phyloP scores from a whole-genome alignment of 345 rosid genomes.

The Moringa oleifera region DNA sequence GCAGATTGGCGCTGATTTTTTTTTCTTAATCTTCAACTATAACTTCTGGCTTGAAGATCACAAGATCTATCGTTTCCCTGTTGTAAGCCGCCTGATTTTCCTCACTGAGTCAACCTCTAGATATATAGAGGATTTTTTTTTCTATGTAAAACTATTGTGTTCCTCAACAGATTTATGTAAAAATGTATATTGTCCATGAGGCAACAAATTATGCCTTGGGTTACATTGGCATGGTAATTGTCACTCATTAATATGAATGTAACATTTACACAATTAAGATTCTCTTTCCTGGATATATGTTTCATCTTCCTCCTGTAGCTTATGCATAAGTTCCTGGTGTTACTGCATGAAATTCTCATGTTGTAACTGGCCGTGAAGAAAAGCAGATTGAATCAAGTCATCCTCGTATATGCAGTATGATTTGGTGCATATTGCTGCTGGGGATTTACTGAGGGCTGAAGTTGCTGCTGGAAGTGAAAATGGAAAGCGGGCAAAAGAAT shows the following conservation, averaged over 20 bases:
- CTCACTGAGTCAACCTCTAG: too few relatives aligned
- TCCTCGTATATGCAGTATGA: constrained; percentile 67
- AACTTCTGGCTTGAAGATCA: too few relatives aligned
- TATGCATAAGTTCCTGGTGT: constrained; percentile 1
- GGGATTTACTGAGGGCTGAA: constrained; percentile 81
- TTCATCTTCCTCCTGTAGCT: background rate
- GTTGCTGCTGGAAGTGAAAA: constrained; percentile 78
- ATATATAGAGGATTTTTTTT: too few relatives aligned
- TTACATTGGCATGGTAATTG: constrained; percentile 3
- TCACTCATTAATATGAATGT: background rate
- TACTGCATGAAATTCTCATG: constrained; percentile 12
- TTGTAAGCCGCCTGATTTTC: too few relatives aligned
- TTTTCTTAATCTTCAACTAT: too few relatives aligned
- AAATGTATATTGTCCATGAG: background rate
- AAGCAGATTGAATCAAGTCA: constrained; percentile 22
- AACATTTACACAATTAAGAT: background rate
- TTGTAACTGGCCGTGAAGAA: constrained; percentile 8
- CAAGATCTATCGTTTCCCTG: too few relatives aligned
- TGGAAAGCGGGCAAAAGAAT: constrained; percentile 73
- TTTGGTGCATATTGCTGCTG: constrained; percentile 91
- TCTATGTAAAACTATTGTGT: too few relatives aligned
- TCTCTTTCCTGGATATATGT: constrained; percentile 9
- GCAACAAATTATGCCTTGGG: background rate
- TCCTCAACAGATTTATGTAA: too few relatives aligned
- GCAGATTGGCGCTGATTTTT: too few relatives aligned